Evolutionary conservation across 2,329 filamentous ascomycete species (phyloP), one percentile per base, ranked within the genome.

Genomic region (Nectriaceae sp.): DNA sequence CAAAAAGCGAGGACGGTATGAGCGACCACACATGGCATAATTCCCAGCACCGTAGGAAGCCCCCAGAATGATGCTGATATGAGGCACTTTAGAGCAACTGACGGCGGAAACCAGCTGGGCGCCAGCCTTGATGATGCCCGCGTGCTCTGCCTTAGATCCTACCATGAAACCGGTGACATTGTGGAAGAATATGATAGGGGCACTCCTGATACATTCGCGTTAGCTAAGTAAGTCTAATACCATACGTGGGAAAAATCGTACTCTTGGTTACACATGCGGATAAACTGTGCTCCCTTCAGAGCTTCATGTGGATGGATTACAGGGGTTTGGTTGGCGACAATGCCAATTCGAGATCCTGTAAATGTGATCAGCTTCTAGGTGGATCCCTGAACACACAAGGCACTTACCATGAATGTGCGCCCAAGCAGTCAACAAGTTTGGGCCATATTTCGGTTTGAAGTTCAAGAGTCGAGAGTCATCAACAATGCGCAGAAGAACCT

Each of bases 121-220:
- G 8, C 73, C 73, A 31, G 62, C 62, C 41, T 74, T 74, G 56
- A 75, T 75, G 50, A 75, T 73, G 4, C 65, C 70, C 0, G 66
- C 66, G 42, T 70, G 70, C 43, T 76, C 74, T 4, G 73, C 69
- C 47, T 73, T 72, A 5, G 68, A 54, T 3, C 74, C 74, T 3
- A 76, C 73, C 73, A 76, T 76, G 60, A 76, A 76, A 1, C 73
- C 73, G 0, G 74, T 75, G 1, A 76, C 72, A 37, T 75, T 76
- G 55, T 76, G 73, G 0, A 76, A 56, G 58, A 74, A 76, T 4
- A 75, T 57, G 13, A 76, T 74, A 0, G 73, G 72, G 0, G 55
- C 66, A 21, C 64, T 63, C 46, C 69, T 61, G 6, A 4, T 24
- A 16, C 5, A n/a, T n/a, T n/a, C n/a, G n/a, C n/a, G n/a, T n/a